Percentiles rank a stretch among this genome's conserved stretches.
These are phyloP conservation scores for Pseudogymnoascus sp. DNA, from an alignment of 2,329 filamentous ascomycete species.

Conservation along the genomic window DNA sequence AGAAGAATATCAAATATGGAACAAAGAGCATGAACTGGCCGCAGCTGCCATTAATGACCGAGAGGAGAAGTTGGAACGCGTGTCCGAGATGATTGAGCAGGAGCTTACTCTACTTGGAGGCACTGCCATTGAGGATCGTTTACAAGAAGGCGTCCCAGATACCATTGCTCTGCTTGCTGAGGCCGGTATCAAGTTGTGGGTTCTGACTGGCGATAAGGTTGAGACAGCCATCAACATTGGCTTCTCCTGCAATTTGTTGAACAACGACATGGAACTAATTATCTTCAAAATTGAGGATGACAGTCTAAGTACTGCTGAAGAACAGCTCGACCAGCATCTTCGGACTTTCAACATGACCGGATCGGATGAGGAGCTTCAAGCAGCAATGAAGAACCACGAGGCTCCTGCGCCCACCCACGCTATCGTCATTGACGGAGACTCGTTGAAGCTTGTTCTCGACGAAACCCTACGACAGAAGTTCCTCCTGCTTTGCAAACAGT, in stretches of 20 bases:
- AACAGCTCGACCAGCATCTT: slow-evolving; percentile 67
- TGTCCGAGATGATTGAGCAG: slow-evolving; percentile 84
- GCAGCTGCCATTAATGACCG: slow-evolving; percentile 75
- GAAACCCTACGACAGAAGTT: slow-evolving; percentile 85
- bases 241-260: slow-evolving; percentile 94
- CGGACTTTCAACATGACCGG: slow-evolving; percentile 69
- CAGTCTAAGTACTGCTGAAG: slow-evolving; percentile 51
- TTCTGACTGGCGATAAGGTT: slow-evolving; percentile 95
- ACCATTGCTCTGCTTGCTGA: slow-evolving; percentile 84
- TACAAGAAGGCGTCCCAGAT: slow-evolving; percentile 95
- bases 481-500: slow-evolving; percentile 89
- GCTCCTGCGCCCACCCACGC: slow-evolving; percentile 83
- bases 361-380: slow-evolving; percentile 72
- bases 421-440: slow-evolving; percentile 90
- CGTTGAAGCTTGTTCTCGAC: slow-evolving; percentile 77
- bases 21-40: slow-evolving; percentile 76
- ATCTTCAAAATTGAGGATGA: slow-evolving; percentile 79
- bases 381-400: slow-evolving; percentile 74
- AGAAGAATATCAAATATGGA: slow-evolving; percentile 78
- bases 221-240: slow-evolving; percentile 99
- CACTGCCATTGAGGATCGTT: slow-evolving; percentile 91
- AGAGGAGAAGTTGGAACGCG: slow-evolving; percentile 85
- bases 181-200: slow-evolving; percentile 97
- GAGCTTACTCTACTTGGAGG: slow-evolving; percentile 82
- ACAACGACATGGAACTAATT: slow-evolving; percentile 96